phyloP scores from a whole-genome alignment of 2,329 filamentous ascomycete species.

The Hymenoscyphus fructigenus region DNA sequence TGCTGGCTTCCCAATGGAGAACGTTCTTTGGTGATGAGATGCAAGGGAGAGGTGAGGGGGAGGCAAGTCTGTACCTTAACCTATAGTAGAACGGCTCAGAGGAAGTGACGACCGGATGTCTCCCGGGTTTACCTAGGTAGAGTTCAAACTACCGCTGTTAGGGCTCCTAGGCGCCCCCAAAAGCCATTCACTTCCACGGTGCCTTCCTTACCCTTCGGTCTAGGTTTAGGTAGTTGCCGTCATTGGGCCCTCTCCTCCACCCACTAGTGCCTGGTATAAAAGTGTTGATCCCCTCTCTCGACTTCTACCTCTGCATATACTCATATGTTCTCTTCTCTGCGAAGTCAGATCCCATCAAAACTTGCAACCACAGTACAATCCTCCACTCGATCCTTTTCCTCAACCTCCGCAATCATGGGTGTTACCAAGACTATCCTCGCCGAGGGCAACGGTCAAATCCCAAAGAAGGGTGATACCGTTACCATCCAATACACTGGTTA shows the following conservation, averaged over 20 bases:
- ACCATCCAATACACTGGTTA: constrained; percentile 90
- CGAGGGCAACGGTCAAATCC: constrained; percentile 62
- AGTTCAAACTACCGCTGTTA: too few relatives aligned
- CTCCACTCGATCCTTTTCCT: constrained; percentile 28
- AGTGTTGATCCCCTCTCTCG: neutral
- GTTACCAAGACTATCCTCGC: constrained; percentile 67
- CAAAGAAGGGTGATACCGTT: constrained; percentile 68
- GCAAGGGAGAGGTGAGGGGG: neutral
- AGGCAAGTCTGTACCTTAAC: neutral
- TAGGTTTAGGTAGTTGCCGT: neutral
- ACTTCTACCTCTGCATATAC: neutral
- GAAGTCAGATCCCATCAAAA: constrained; percentile 4
- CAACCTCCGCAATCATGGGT: constrained; percentile 54
- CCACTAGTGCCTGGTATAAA: constrained; percentile 6
- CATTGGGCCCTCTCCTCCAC: neutral
- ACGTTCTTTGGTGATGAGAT: neutral
- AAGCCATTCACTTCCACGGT: too few relatives aligned
- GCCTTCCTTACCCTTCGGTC: too few relatives aligned
- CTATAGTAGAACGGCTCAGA: neutral
- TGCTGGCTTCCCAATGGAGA: neutral
- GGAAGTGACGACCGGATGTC: too few relatives aligned
- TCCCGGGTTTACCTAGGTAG: too few relatives aligned
- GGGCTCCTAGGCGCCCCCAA: too few relatives aligned
- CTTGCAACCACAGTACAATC: constrained; percentile 9
- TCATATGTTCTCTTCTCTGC: constrained; percentile 19